Base-by-base conservation (phyloP, 177 flowering plant species). In the Vitis hybrid region DNA sequence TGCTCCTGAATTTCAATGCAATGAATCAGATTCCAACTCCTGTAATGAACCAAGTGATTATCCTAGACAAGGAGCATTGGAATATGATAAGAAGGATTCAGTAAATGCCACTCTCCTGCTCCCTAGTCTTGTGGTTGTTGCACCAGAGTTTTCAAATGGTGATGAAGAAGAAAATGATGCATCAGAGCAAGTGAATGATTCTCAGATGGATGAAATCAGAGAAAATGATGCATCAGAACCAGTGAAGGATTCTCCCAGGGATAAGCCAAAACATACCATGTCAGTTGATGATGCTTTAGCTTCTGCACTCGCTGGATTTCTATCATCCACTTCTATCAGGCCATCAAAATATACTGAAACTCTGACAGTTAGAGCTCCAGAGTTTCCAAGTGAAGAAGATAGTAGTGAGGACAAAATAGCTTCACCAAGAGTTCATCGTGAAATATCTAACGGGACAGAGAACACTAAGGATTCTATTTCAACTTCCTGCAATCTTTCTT, bases 261-360 rank as follows among this genome's bases (percentile, higher is more conserved):
- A 66, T 52, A 71, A 75, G 56, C 79, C 71, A 38, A 84, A 77
- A 78, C 71, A 69, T 58, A 44, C 82, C 59, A 8, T 80, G 62
- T 86, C 95, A 33, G 80, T 94, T 70, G 91, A 92, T 84, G 91
- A 83, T 76, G 95, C 95, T 73, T 73, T 93, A 70, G 96, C 97
- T 69, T 84, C 87, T 51, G 93, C 97, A 5, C 92, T 95, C 67
- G 78, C 88, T 62, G 88, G 88, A 49, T 87, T 92, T 55, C 51
- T 87, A 60, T 64, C 85, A 52, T 78, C 87, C 57, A 50, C 84
- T 52, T 72, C 81, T 28, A 11, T 18, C 7, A 75, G 69, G 28
- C 70, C 70, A 44, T 58, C 61, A 15, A 75, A 73, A 63, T 68
- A 72, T 59, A 68, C 71, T 12, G 77, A 77, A 67, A 58, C 81